Percentiles rank a stretch among this genome's conserved stretches.
These are phyloP conservation scores for Globisporangium recalcitrans DNA, from an alignment of 352 stramenopile species.

Conservation along the genomic window DNA sequence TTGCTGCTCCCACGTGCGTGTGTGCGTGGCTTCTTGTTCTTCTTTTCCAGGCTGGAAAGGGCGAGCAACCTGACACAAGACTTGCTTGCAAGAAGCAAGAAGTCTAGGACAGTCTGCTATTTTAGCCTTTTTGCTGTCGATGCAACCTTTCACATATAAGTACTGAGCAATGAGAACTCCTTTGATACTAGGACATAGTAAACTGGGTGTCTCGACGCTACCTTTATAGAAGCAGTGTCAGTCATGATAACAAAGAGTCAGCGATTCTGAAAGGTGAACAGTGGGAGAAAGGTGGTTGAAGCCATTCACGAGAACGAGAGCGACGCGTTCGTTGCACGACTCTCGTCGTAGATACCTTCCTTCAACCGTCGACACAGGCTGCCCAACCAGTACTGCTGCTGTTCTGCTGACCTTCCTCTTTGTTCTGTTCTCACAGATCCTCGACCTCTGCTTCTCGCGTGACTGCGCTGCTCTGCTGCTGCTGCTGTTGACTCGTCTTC, in stretches of 20 bases:
- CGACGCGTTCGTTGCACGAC: too few relatives aligned
- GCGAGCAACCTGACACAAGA: neutral
- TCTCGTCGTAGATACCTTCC: too few relatives aligned
- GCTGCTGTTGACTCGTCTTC: neutral
- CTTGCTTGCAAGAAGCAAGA: too few relatives aligned
- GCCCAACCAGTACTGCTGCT: neutral
- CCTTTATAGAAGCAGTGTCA: neutral
- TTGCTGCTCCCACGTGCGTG: conserved; percentile 1
- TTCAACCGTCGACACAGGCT: neutral
- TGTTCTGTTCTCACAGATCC: conserved; percentile 1
- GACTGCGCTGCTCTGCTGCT: neutral
- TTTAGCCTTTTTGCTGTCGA: too few relatives aligned
- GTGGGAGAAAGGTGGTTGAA: too few relatives aligned
- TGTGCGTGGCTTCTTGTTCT: neutral
- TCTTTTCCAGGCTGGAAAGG: neutral
- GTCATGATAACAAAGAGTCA: neutral
- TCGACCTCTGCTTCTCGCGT: neutral
- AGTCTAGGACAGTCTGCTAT: too few relatives aligned
- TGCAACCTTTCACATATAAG: too few relatives aligned
- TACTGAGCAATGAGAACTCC: too few relatives aligned
- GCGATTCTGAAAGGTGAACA: neutral
- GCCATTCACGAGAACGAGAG: neutral
- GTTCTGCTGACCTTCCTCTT: neutral
- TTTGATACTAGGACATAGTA: too few relatives aligned
- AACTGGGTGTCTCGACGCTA: too few relatives aligned